Conservation (phyloP, 1,139 yeast genomes). For the Eremothecium cymbalariae region DNA sequence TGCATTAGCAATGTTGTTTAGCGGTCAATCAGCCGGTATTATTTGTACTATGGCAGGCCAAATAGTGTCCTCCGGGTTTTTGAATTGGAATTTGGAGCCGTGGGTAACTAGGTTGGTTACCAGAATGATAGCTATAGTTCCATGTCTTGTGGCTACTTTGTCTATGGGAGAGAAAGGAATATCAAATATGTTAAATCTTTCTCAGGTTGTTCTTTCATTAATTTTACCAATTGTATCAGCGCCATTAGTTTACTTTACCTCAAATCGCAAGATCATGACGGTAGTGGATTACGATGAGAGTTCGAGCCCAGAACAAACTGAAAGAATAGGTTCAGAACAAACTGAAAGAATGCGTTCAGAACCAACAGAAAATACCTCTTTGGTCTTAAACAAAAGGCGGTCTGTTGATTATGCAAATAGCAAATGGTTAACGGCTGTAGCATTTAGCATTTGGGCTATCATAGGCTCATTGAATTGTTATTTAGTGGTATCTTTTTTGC, state of each 20-base stretch:
- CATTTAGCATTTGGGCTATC: slow-evolving; percentile 59
- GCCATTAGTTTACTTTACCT: slow-evolving; percentile 79
- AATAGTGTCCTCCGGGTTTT: slow-evolving; percentile 90
- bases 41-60: slow-evolving; percentile 98
- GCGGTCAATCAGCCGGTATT: slow-evolving; percentile 97
- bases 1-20: slow-evolving; percentile 82
- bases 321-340: slow-evolving; percentile 14
- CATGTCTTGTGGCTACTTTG: slow-evolving; percentile 74
- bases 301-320: no score
- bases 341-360: slow-evolving; percentile 17
- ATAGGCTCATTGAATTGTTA: slow-evolving; percentile 70
- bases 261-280: slow-evolving; percentile 66
- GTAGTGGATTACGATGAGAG: slow-evolving; percentile 38
- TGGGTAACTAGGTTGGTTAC: slow-evolving; percentile 80
- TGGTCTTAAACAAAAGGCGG: slow-evolving; percentile 13
- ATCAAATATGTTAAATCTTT: slow-evolving; percentile 67
- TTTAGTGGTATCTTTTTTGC: slow-evolving; percentile 55
- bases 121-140: slow-evolving; percentile 75
- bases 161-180: slow-evolving; percentile 81
- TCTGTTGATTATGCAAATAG: slow-evolving; percentile 62
- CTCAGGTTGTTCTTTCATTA: slow-evolving; percentile 81
- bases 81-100: slow-evolving; percentile 78
- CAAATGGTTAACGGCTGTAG: slow-evolving; percentile 42
- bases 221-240: slow-evolving; percentile 86
- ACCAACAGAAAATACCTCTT: slow-evolving; percentile 18